These are phyloP conservation scores for Mycena chlorophos DNA, from an alignment of 768 basidiomycete genomes.

Conservation along the genomic window DNA sequence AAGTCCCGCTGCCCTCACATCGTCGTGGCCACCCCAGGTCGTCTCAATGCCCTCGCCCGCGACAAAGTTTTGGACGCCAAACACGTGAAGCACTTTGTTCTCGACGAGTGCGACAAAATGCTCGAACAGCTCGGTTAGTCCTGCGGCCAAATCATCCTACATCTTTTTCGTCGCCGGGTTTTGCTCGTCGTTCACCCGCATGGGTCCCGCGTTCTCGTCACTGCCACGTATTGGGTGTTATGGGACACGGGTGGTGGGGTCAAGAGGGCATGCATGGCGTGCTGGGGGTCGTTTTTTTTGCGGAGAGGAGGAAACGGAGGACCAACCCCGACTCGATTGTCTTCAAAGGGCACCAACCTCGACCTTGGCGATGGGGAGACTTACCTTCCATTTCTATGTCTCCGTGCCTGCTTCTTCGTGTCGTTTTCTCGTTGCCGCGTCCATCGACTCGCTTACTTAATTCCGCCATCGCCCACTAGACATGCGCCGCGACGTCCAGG, in stretches of 20 bases:
- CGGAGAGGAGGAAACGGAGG: conserved; percentile 25
- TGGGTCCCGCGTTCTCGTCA: conserved; percentile 39
- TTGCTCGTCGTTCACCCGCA: conserved; percentile 40
- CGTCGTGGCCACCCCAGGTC: conserved; percentile 96
- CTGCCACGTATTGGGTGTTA: conserved; percentile 32
- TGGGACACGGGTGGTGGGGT: conserved; percentile 35
- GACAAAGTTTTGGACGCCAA: conserved; percentile 95
- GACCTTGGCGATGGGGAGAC: conserved; percentile 21
- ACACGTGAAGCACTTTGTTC: conserved; percentile 97
- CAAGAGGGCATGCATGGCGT: conserved; percentile 14
- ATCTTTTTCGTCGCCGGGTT: conserved; percentile 43
- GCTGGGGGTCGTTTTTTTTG: conserved; percentile 4
- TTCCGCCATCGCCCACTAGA: conserved; percentile 79
- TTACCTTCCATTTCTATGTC: conserved; percentile 33
- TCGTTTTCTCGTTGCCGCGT: conserved; percentile 51
- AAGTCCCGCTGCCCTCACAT: conserved; percentile 98
- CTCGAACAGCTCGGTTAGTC: conserved; percentile 99
- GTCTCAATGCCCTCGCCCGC: conserved; percentile 90
- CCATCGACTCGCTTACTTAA: conserved; percentile 61
- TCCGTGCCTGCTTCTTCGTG: conserved; percentile 44
- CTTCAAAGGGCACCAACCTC: conserved; percentile 35
- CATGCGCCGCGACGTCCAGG: conserved; percentile 99
- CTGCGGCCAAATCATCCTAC: conserved; percentile 58
- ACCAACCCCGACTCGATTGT: conserved; percentile 35
- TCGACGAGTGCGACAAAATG: conserved; percentile 99